A percentile compares a stretch with the other conserved stretches of the same genome.
Conservation (phyloP, 2,329 filamentous ascomycete species). For the Epicoccum sorghinum region DNA sequence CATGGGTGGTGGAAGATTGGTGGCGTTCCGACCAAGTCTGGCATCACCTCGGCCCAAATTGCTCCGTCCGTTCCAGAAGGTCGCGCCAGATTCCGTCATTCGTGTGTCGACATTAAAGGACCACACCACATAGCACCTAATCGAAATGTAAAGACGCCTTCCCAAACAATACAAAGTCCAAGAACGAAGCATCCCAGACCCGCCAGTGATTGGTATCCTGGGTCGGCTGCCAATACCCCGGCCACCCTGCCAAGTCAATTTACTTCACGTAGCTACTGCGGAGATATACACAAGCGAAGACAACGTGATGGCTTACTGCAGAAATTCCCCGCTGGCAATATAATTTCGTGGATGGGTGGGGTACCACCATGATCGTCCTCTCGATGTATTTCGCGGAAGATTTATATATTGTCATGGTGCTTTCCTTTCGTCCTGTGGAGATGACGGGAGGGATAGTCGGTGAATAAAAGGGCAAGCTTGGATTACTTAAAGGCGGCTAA, state of each 20-base stretch:
- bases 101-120: slow-evolving; percentile 8
- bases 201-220: not conserved
- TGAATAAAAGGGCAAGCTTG: slow-evolving; percentile 4
- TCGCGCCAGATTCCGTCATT: slow-evolving; percentile 3
- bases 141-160: not conserved
- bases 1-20: slow-evolving; percentile 13
- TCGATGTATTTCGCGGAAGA: slow-evolving; percentile 14
- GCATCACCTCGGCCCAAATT: slow-evolving; percentile 9
- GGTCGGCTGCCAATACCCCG: slow-evolving; percentile 16
- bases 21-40: slow-evolving; percentile 14
- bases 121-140: not conserved
- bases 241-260: slow-evolving; percentile 14
- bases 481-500: no score
- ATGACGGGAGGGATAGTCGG: not conserved
- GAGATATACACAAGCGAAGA: slow-evolving; percentile 1
- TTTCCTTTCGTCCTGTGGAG: slow-evolving; percentile 14
- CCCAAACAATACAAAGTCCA: not conserved
- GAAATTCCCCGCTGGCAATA: slow-evolving; percentile 11
- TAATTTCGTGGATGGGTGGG: not conserved
- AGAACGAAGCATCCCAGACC: not conserved
- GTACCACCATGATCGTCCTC: slow-evolving; percentile 9
- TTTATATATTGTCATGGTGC: slow-evolving; percentile 3
- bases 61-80: slow-evolving; percentile 4
- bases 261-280: slow-evolving; percentile 15
- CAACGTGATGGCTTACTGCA: not conserved